Base-by-base conservation (phyloP, 441 rosid genomes). In the Theobroma grandiflorum region DNA sequence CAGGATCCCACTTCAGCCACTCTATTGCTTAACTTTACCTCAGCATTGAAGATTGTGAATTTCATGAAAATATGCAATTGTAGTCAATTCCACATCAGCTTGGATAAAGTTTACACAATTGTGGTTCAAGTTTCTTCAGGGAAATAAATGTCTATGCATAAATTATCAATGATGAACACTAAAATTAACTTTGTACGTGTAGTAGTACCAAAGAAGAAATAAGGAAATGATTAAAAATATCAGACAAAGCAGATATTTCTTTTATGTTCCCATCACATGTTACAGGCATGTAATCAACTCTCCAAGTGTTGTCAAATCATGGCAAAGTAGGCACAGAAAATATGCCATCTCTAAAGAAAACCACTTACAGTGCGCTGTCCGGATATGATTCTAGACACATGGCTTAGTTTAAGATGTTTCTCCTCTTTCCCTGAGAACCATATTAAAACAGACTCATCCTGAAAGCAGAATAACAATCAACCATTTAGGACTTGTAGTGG, bases 291-390 rank as follows among this genome's bases (percentile, higher is more conserved):
- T 18, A 26, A 26, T 43, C 55, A 57, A 82, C 50, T 66, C 55
- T 66, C 4, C 16, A 57, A 58, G 65, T 53, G 37, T 59, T 65
- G 35, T 62, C 75, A 74, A 72, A 62, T n/a, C 53, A 75, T 38
- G 33, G 45, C 6, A 75, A 61, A 61, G 31, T 42, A 74, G 38
- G 38, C 20, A 78, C 9, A 64, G 12, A 79, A 77, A 76, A 15
- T 2, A 84, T 12, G 43, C 22, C 33, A 55, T 68, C 61, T 63
- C 57, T 40, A 11, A 26, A 67, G 37, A 61, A 61, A 72, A 75
- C 81, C 20, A 88, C 99, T 91, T 93, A 97, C 99, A 76, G 99
- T 97, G 78, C 99, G 95, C 73, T 97, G 99, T 80, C 99, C 99
- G 43, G 98, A 94, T 83, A 95, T 90, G 82, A 97, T 97, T 86